A percentile compares a stretch with the other conserved stretches of the same genome.
Evolutionary conservation across 2,329 filamentous ascomycete species (phyloP).

Genomic region (Trichoderma oligosporum): DNA sequence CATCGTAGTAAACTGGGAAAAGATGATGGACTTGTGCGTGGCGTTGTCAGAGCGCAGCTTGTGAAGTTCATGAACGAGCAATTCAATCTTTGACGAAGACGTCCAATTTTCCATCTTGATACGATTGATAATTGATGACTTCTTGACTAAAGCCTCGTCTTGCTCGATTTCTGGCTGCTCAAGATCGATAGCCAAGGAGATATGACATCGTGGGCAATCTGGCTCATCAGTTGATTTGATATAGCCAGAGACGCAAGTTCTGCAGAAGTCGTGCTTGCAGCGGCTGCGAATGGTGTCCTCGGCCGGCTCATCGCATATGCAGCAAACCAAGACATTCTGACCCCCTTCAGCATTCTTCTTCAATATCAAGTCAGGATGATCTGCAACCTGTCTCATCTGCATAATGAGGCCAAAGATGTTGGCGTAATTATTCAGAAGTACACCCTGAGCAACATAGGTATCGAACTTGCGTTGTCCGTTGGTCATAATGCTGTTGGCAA

Average conservation of each 20-base stretch:
- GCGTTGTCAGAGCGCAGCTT: conserved; percentile 87
- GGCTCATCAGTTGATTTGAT: conserved; percentile 71
- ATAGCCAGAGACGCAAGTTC: conserved; percentile 47
- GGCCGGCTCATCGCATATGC: conserved; percentile 92
- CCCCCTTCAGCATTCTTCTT: conserved; percentile 83
- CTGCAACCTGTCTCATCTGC: conserved; percentile 97
- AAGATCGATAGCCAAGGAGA: conserved; percentile 82
- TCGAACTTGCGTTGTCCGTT: conserved; percentile 86
- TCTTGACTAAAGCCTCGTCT: conserved; percentile 81
- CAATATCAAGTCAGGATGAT: conserved; percentile 90
- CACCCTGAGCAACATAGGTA: conserved; percentile 90
- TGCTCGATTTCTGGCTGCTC: conserved; percentile 95
- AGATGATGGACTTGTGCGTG: conserved; percentile 94
- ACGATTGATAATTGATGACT: conserved; percentile 95
- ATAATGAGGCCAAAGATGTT: conserved; percentile 99
- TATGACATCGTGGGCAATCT: conserved; percentile 89
- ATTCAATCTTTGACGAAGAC: conserved; percentile 95
- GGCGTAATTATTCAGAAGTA: conserved; percentile 95
- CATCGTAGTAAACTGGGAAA: conserved; percentile 97
- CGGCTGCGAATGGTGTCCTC: conserved; percentile 90
- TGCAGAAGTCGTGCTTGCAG: conserved; percentile 75
- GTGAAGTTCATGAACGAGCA: conserved; percentile 91
- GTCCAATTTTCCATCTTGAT: conserved; percentile 99
- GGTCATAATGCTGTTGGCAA: conserved; percentile 93
- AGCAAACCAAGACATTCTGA: conserved; percentile 86